Evolutionary conservation across 345 rosid genomes (phyloP).

Genomic region (Durio zibethinus): DNA sequence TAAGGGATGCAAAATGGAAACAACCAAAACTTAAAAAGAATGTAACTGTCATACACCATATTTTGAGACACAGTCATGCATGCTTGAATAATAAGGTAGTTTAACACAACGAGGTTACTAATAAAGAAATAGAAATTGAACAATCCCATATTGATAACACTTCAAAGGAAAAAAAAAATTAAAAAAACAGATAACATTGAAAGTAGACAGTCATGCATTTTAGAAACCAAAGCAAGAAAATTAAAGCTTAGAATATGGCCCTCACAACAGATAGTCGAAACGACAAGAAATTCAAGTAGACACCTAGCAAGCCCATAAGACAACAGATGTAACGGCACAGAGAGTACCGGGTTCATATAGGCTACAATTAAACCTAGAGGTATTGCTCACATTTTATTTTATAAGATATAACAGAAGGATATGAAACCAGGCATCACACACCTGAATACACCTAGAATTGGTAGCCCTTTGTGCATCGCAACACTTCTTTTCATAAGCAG

Average conservation of each 20-base stretch:
- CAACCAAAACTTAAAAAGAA: neutral
- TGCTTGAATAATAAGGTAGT: neutral
- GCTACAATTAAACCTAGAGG: neutral
- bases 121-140: neutral
- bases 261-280: neutral
- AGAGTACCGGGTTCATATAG: neutral
- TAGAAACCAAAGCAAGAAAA: neutral
- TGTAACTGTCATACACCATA: neutral
- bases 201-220: neutral
- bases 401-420: slow-evolving; percentile 6
- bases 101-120: neutral
- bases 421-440: slow-evolving; percentile 7
- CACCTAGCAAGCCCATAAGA: neutral
- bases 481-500: slow-evolving; percentile 88
- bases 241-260: neutral
- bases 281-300: neutral
- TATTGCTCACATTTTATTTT: neutral
- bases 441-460: slow-evolving; percentile 95
- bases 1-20: neutral
- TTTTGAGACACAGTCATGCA: neutral
- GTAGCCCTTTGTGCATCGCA: slow-evolving; percentile 70
- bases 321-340: neutral
- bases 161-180: neutral
- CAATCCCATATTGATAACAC: neutral
- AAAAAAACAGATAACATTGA: neutral